Percentiles rank a stretch among this genome's conserved stretches.
Conservation (phyloP, 495 filamentous ascomycete species). For the Penicillium egyptiacum region DNA sequence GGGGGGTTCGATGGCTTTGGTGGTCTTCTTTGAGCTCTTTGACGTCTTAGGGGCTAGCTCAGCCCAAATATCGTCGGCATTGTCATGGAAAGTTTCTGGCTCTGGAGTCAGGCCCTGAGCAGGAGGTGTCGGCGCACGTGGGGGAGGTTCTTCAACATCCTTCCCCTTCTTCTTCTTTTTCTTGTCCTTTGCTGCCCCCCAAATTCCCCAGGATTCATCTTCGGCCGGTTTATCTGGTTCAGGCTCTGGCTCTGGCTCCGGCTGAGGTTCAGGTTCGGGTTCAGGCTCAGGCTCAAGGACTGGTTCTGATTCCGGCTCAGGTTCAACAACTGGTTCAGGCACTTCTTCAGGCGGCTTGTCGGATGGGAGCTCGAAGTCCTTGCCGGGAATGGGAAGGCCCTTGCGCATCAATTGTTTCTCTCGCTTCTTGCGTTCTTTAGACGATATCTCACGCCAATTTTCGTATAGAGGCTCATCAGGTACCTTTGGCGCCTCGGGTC, state of each 20-base stretch:
- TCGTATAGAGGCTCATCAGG: constrained; percentile 42
- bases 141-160: constrained; percentile 46
- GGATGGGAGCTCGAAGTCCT: constrained; percentile 35
- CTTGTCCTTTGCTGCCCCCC: constrained; percentile 41
- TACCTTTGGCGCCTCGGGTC: constrained; percentile 26
- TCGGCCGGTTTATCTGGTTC: constrained; percentile 28
- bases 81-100: constrained; percentile 32
- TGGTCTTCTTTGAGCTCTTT: constrained; percentile 31
- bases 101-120: constrained; percentile 49
- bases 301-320: constrained; percentile 21
- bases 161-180: constrained; percentile 48
- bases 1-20: constrained; percentile 34
- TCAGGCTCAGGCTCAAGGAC: constrained; percentile 16
- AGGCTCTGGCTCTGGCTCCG: constrained; percentile 20
- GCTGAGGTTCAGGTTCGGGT: constrained; percentile 21
- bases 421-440: constrained; percentile 43
- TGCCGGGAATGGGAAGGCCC: constrained; percentile 39
- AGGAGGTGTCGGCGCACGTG: constrained; percentile 52
- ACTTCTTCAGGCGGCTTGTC: constrained; percentile 20
- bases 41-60: constrained; percentile 35
- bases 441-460: constrained; percentile 35
- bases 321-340: constrained; percentile 15
- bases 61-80: constrained; percentile 39
- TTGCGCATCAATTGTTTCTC: constrained; percentile 38
- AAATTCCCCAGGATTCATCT: constrained; percentile 39